phyloP scores from a whole-genome alignment of 1,284 basidiomycete genomes.

The Cutaneotrichosporon dermatis region DNA sequence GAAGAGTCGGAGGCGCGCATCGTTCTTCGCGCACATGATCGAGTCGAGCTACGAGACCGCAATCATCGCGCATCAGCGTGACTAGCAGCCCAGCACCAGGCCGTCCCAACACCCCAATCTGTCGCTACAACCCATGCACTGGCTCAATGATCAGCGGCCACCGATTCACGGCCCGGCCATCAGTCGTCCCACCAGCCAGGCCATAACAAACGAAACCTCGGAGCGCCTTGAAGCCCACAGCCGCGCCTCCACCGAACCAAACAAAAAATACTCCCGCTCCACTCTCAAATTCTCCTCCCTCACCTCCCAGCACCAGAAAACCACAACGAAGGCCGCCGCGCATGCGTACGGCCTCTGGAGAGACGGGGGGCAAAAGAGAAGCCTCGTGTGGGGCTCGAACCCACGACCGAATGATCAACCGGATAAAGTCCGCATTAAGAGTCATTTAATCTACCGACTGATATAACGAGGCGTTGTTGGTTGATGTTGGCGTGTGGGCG shows the following conservation, averaged over 20 bases:
- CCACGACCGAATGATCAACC: constrained; percentile 11
- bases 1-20: too few relatives aligned
- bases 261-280: constrained; percentile 1
- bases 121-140: too few relatives aligned
- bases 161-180: too few relatives aligned
- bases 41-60: too few relatives aligned
- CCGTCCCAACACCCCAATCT: too few relatives aligned
- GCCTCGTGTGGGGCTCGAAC: constrained; percentile 14
- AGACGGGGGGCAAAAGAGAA: neutral
- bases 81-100: too few relatives aligned
- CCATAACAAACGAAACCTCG: too few relatives aligned
- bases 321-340: neutral
- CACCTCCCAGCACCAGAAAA: neutral
- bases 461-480: neutral
- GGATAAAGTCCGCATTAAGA: constrained; percentile 1
- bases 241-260: neutral
- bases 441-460: constrained; percentile 4
- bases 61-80: too few relatives aligned
- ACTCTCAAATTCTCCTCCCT: neutral
- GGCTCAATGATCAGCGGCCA: too few relatives aligned
- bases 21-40: too few relatives aligned
- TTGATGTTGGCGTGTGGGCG: neutral
- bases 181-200: too few relatives aligned
- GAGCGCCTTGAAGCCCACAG: too few relatives aligned
- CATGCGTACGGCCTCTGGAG: neutral